phyloP scores from a whole-genome alignment of 805 yeast species.

The Wickerhamiella azyma region DNA sequence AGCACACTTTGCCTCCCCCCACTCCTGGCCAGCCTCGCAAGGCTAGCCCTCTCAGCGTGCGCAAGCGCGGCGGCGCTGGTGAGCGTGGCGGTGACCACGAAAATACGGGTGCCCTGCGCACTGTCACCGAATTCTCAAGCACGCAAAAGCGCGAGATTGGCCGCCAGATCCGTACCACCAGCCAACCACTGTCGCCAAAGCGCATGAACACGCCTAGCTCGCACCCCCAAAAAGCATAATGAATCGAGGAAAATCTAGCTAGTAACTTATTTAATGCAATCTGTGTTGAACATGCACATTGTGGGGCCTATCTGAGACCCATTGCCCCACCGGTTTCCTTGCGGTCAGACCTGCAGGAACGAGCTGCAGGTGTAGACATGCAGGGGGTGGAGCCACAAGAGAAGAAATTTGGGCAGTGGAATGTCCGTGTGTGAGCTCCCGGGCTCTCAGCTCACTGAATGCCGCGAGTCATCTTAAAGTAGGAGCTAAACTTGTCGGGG shows the following conservation, averaged over 20 bases:
- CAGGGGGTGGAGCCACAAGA: too few relatives aligned
- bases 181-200: slow-evolving; percentile 23
- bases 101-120: background rate
- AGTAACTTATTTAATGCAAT: background rate
- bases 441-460: background rate
- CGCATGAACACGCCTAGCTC: slow-evolving; percentile 5
- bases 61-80: background rate
- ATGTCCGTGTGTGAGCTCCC: too few relatives aligned
- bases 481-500: slow-evolving; percentile 19
- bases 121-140: slow-evolving; percentile 4
- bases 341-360: too few relatives aligned
- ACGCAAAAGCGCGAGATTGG: slow-evolving; percentile 14
- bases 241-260: background rate
- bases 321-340: too few relatives aligned
- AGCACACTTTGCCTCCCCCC: slow-evolving; percentile 67
- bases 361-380: too few relatives aligned
- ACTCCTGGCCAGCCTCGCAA: slow-evolving; percentile 98
- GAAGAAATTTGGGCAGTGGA: background rate
- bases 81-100: background rate
- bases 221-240: background rate
- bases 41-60: slow-evolving; percentile 4
- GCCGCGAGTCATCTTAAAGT: slow-evolving; percentile 23
- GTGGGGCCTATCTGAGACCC: background rate
- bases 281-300: background rate
- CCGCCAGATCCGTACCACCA: slow-evolving; percentile 22